Evolutionary conservation across 2,329 filamentous ascomycete genomes (phyloP).

Genomic region (Elsinoe batatas): DNA sequence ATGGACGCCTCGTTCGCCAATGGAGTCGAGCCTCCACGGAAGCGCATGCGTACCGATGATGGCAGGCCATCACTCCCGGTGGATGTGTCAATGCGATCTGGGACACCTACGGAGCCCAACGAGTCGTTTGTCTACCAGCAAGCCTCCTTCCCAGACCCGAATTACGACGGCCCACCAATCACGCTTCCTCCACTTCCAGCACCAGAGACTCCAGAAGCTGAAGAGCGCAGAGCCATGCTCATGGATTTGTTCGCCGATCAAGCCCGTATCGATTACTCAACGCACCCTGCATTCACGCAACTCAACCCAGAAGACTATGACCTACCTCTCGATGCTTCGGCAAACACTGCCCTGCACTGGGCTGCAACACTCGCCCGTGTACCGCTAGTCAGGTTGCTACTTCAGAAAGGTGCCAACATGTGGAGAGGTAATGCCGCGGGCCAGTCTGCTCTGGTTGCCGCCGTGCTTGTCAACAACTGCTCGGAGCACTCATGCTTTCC

Average conservation of each 20-base stretch:
- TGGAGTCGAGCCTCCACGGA: slow-evolving; percentile 62
- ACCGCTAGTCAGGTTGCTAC: slow-evolving; percentile 68
- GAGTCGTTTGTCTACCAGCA: slow-evolving; percentile 63
- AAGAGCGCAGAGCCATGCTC: slow-evolving; percentile 70
- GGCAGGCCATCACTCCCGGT: slow-evolving; percentile 29
- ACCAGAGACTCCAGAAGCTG: slow-evolving; percentile 52
- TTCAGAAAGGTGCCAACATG: slow-evolving; percentile 76
- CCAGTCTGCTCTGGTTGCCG: slow-evolving; percentile 86
- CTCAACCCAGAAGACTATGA: slow-evolving; percentile 76
- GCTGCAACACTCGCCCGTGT: slow-evolving; percentile 85
- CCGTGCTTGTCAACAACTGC: slow-evolving; percentile 88
- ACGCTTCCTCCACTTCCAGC: slow-evolving; percentile 56
- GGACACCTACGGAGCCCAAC: slow-evolving; percentile 67
- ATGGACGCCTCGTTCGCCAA: slow-evolving; percentile 61
- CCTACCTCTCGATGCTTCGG: slow-evolving; percentile 79
- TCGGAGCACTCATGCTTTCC: slow-evolving; percentile 85
- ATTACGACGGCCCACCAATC: slow-evolving; percentile 40
- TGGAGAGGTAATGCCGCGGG: slow-evolving; percentile 80
- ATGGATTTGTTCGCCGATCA: slow-evolving; percentile 61
- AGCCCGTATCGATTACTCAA: slow-evolving; percentile 57
- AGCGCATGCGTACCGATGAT: slow-evolving; percentile 49
- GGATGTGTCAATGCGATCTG: slow-evolving; percentile 49
- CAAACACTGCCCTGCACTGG: slow-evolving; percentile 91
- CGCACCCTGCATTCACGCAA: slow-evolving; percentile 66
- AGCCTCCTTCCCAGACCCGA: slow-evolving; percentile 22